A percentile compares a stretch with the other conserved stretches of the same genome.
Evolutionary conservation across 768 basidiomycete genomes (phyloP).

Genomic region (Pisolithus orientalis): DNA sequence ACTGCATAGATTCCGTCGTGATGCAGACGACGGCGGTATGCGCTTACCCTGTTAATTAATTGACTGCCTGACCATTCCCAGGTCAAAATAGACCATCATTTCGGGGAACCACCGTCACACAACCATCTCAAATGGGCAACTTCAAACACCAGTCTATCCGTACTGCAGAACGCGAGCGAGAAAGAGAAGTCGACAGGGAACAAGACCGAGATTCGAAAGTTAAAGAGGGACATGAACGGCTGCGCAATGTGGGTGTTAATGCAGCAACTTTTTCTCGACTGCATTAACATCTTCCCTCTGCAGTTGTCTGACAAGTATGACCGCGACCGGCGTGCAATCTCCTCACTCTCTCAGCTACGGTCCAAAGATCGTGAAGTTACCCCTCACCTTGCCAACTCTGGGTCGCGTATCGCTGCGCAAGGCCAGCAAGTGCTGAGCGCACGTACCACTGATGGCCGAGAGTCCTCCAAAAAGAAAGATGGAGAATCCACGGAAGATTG

Average conservation of each 20-base stretch:
- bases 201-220: constrained; percentile 54
- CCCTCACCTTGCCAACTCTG: constrained; percentile 47
- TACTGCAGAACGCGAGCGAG: constrained; percentile 53
- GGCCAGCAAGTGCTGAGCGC: constrained; percentile 30
- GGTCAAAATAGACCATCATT: constrained; percentile 59
- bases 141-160: constrained; percentile 86
- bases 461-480: constrained; percentile 57
- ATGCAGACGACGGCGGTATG: constrained; percentile 69
- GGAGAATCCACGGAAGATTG: constrained; percentile 79
- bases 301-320: constrained; percentile 87
- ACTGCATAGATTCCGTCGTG: constrained; percentile 59
- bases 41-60: constrained; percentile 4
- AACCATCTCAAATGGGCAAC: constrained; percentile 90
- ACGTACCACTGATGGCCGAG: constrained; percentile 54
- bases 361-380: constrained; percentile 64
- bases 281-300: background rate
- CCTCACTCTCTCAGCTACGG: constrained; percentile 42
- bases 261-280: background rate
- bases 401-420: constrained; percentile 36
- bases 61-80: constrained; percentile 24
- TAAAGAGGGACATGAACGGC: constrained; percentile 71
- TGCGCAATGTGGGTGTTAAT: constrained; percentile 53
- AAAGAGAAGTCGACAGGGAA: constrained; percentile 39
- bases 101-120: constrained; percentile 54
- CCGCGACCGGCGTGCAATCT: constrained; percentile 64